These are phyloP conservation scores for Colletotrichum sp. DNA, from an alignment of 2,329 filamentous ascomycete genomes.

Conservation along the genomic window DNA sequence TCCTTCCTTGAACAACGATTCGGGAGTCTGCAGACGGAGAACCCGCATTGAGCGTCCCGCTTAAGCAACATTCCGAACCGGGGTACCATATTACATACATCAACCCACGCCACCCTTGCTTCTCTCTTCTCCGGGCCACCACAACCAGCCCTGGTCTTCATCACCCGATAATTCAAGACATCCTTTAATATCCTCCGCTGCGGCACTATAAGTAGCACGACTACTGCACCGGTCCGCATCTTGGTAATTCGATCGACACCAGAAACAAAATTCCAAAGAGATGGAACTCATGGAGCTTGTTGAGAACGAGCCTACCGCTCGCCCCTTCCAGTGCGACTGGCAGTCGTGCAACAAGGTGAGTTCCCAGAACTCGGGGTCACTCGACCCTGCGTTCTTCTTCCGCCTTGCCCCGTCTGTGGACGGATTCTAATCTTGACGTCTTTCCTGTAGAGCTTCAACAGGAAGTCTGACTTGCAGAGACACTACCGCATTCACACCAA, in stretches of 20 bases:
- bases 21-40: slow-evolving; percentile 13
- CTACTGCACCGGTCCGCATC: slow-evolving; percentile 26
- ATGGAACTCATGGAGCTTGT: slow-evolving; percentile 72
- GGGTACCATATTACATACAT: slow-evolving; percentile 11
- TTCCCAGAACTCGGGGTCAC: neutral
- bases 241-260: slow-evolving; percentile 34
- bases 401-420: neutral
- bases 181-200: slow-evolving; percentile 4
- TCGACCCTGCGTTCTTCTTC: neutral
- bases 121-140: neutral
- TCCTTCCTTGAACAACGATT: slow-evolving; percentile 12
- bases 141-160: neutral
- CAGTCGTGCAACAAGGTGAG: slow-evolving; percentile 65
- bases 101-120: slow-evolving; percentile 12
- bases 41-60: slow-evolving; percentile 15
- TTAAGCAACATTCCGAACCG: slow-evolving; percentile 15
- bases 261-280: slow-evolving; percentile 28
- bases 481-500: slow-evolving; percentile 77
- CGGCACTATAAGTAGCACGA: slow-evolving; percentile 17
- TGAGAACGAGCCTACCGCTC: slow-evolving; percentile 66
- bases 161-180: slow-evolving; percentile 16
- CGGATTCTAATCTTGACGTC: slow-evolving; percentile 19
- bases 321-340: slow-evolving; percentile 71
- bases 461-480: slow-evolving; percentile 73
- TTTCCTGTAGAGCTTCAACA: slow-evolving; percentile 68